Conservation (phyloP, 345 rosid species). For the Syzygium grande region DNA sequence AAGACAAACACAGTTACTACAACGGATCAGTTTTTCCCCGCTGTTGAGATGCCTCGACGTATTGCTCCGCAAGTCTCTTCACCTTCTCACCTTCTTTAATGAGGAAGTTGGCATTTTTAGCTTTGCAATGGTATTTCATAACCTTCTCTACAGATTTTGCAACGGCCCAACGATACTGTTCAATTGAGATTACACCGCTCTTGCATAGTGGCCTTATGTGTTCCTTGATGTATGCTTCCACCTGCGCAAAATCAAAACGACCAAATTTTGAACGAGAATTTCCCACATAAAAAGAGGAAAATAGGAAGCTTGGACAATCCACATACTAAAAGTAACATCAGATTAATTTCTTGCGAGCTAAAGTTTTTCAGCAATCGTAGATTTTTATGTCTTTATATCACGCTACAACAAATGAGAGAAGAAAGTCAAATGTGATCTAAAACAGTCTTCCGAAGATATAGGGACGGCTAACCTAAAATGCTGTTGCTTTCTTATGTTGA, state of each 20-base stretch:
- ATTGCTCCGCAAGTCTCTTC: constrained; percentile 94
- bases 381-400: not conserved
- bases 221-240: constrained; percentile 91
- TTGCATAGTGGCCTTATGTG: constrained; percentile 92
- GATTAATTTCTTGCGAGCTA: not conserved
- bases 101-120: constrained; percentile 79
- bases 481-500: not conserved
- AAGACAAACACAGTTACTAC: not conserved
- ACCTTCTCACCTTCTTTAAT: constrained; percentile 98
- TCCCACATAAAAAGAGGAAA: not conserved
- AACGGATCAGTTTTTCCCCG: constrained; percentile 33
- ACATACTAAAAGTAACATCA: not conserved
- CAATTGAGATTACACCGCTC: constrained; percentile 74
- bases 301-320: not conserved
- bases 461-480: not conserved
- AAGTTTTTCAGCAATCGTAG: not conserved
- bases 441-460: not conserved
- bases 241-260: constrained; percentile 27
- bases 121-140: constrained; percentile 80
- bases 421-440: not conserved
- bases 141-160: constrained; percentile 80
- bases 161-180: constrained; percentile 91
- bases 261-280: not conserved
- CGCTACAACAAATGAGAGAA: not conserved
- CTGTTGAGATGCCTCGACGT: constrained; percentile 66